Conservation (phyloP, 2,329 filamentous ascomycete genomes). For the Huntiella savannae region DNA sequence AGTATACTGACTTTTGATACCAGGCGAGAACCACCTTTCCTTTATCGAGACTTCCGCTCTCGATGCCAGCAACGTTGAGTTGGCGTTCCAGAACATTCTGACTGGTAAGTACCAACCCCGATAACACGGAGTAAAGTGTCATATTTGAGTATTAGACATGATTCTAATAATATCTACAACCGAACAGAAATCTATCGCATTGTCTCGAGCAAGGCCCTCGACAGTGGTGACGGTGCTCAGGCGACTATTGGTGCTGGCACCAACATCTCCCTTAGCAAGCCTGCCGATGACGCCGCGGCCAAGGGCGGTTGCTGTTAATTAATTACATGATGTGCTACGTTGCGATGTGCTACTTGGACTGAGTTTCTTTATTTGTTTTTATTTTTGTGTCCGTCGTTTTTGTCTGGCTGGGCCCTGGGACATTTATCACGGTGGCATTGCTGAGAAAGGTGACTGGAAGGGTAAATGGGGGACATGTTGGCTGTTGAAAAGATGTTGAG, state of each 20-base stretch:
- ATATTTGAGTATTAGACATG: too few relatives aligned
- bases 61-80: conserved; percentile 96
- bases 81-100: conserved; percentile 98
- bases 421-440: too few relatives aligned
- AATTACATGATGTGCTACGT: conserved; percentile 11
- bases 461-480: too few relatives aligned
- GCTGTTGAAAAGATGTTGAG: too few relatives aligned
- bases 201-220: conserved; percentile 91
- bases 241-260: conserved; percentile 62
- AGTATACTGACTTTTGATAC: conserved; percentile 2
- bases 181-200: conserved; percentile 91
- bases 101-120: conserved; percentile 46
- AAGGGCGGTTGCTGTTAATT: conserved; percentile 65
- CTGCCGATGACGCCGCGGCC: conserved; percentile 52
- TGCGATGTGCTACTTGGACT: conserved; percentile 7
- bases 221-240: conserved; percentile 66
- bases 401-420: not conserved
- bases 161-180: not conserved
- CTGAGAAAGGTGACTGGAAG: too few relatives aligned
- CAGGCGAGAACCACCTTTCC: conserved; percentile 92
- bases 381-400: conserved; percentile 2
- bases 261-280: conserved; percentile 74
- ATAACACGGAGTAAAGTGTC: conserved; percentile 10
- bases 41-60: conserved; percentile 99
- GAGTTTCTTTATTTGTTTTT: conserved; percentile 4